These are phyloP conservation scores for Trametes punicea DNA, from an alignment of 768 basidiomycete genomes.

Conservation along the genomic window DNA sequence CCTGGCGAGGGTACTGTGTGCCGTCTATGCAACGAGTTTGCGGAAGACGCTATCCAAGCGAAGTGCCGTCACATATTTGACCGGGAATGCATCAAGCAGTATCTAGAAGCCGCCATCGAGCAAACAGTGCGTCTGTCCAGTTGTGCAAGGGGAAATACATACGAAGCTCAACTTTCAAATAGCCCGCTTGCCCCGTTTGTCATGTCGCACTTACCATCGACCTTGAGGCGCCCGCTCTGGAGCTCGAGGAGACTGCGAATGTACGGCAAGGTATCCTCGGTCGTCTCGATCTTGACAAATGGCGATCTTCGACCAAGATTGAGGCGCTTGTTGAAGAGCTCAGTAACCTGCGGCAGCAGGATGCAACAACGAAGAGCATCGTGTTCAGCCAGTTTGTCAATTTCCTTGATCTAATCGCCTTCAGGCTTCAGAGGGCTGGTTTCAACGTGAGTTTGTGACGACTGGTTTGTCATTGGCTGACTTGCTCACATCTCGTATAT, in stretches of 20 bases:
- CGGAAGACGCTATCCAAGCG: constrained; percentile 94
- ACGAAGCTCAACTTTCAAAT: background rate
- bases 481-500: background rate
- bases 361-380: constrained; percentile 91
- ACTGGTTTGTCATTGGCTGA: background rate
- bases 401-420: constrained; percentile 91
- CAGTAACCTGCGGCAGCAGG: constrained; percentile 74
- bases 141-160: background rate
- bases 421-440: constrained; percentile 85
- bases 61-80: constrained; percentile 95
- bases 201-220: constrained; percentile 92
- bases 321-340: constrained; percentile 96
- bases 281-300: constrained; percentile 81
- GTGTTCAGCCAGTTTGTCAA: constrained; percentile 97
- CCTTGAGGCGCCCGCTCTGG: constrained; percentile 89
- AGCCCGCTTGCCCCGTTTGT: constrained; percentile 95
- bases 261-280: constrained; percentile 90
- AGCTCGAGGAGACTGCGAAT: constrained; percentile 58
- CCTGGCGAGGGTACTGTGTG: constrained; percentile 80
- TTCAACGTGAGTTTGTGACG: constrained; percentile 60
- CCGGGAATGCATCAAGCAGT: constrained; percentile 92
- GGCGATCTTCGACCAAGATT: constrained; percentile 96
- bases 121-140: constrained; percentile 43
- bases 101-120: constrained; percentile 74
- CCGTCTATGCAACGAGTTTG: constrained; percentile 93